phyloP scores from a whole-genome alignment of 441 rosid genomes.

The Bocquillonia castaneifolia region DNA sequence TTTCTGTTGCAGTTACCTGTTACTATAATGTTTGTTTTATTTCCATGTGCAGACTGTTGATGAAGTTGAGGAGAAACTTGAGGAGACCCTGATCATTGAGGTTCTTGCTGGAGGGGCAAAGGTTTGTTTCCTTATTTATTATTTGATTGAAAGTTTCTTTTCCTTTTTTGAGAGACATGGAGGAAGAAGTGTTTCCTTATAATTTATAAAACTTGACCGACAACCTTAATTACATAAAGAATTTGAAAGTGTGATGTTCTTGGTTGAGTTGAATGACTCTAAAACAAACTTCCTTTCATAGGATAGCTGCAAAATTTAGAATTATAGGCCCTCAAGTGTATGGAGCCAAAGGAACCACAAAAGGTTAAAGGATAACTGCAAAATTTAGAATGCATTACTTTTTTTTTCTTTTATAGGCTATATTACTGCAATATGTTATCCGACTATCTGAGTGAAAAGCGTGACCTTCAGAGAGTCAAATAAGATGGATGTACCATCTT shows the following conservation, averaged over 20 bases:
- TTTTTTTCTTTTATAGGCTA: not conserved
- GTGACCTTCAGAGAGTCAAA: not conserved
- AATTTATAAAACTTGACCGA: too few relatives aligned
- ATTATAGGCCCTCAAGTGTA: not conserved
- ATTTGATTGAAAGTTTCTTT: not conserved
- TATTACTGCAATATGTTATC: too few relatives aligned
- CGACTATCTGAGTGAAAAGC: not conserved
- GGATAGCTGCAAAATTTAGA: not conserved
- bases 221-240: not conserved
- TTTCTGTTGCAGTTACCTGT: constrained; percentile 9
- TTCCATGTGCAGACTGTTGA: constrained; percentile 50
- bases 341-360: not conserved
- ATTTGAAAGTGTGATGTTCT: not conserved
- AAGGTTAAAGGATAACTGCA: not conserved
- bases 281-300: too few relatives aligned
- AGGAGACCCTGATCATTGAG: constrained; percentile 74
- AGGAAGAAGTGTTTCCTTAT: not conserved
- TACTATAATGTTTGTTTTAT: constrained; percentile 22
- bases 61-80: constrained; percentile 41
- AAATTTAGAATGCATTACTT: not conserved
- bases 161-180: not conserved
- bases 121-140: constrained; percentile 50
- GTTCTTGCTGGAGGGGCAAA: constrained; percentile 92
- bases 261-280: not conserved
- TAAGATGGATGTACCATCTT: not conserved